Conservation (phyloP, 2,329 filamentous ascomycete species). For the Fonsecaea pedrosoi region DNA sequence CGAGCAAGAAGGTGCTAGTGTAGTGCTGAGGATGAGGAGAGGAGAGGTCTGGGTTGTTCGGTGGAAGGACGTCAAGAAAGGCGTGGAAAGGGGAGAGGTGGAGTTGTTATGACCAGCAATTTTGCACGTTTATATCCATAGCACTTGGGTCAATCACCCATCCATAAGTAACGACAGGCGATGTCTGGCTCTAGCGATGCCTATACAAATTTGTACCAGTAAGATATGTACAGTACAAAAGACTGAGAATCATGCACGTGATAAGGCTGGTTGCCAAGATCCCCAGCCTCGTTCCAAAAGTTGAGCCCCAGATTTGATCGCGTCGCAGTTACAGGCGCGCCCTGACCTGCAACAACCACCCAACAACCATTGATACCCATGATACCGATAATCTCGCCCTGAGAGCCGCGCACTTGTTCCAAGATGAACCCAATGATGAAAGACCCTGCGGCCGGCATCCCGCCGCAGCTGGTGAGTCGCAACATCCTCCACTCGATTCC, state of each 20-base stretch:
- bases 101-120: slow-evolving; percentile 48
- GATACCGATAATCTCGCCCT: not conserved
- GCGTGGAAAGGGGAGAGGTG: slow-evolving; percentile 52
- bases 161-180: not conserved
- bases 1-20: slow-evolving; percentile 38
- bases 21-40: slow-evolving; percentile 54
- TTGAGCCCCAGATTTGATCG: not conserved
- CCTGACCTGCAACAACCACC: not conserved
- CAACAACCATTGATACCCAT: not conserved
- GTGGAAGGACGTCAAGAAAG: slow-evolving; percentile 74
- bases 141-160: not conserved
- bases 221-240: not conserved
- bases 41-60: slow-evolving; percentile 72
- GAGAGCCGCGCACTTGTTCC: not conserved
- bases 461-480: slow-evolving; percentile 51
- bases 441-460: slow-evolving; percentile 58
- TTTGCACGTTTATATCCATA: not conserved
- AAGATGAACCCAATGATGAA: slow-evolving; percentile 42
- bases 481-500: slow-evolving; percentile 2
- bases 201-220: not conserved
- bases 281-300: not conserved
- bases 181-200: not conserved
- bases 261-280: slow-evolving; percentile 1
- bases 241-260: not conserved
- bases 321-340: slow-evolving; percentile 3